Conservation (phyloP, 192 early-diverging fungal genomes). For the Coemansia sp. region DNA sequence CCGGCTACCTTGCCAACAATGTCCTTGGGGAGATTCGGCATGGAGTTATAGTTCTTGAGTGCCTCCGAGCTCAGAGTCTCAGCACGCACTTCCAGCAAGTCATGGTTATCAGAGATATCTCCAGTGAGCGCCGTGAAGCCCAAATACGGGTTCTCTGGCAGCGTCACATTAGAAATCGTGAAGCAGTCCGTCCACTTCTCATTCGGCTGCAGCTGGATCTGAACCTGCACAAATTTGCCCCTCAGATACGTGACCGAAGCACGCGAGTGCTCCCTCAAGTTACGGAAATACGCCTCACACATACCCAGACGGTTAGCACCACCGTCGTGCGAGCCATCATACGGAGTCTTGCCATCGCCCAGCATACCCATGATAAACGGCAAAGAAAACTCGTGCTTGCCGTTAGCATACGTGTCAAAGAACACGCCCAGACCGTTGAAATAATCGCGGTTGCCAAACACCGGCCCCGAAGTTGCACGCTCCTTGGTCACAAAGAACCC, state of each 20-base stretch:
- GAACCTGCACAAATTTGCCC: conserved; percentile 55
- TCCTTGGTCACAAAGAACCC: conserved; percentile 92
- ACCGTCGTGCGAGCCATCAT: conserved; percentile 86
- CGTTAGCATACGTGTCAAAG: conserved; percentile 95
- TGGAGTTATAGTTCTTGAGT: conserved; percentile 42
- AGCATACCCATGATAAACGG: conserved; percentile 93
- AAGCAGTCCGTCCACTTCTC: conserved; percentile 86
- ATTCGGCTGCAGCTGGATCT: conserved; percentile 56
- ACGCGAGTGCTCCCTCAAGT: conserved; percentile 59
- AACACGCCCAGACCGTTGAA: conserved; percentile 94
- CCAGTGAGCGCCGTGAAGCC: conserved; percentile 94
- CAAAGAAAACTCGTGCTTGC: conserved; percentile 65
- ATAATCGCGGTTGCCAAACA: conserved; percentile 85
- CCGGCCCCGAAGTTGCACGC: conserved; percentile 66
- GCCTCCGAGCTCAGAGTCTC: conserved; percentile 47
- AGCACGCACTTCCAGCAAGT: conserved; percentile 39
- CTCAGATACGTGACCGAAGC: conserved; percentile 76
- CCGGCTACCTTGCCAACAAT: conserved; percentile 3
- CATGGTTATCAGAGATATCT: conserved; percentile 75
- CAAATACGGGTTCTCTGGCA: conserved; percentile 78
- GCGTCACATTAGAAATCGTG: conserved; percentile 67
- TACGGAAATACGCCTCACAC: conserved; percentile 80
- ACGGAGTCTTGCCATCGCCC: conserved; percentile 85
- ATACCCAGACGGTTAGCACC: conserved; percentile 62
- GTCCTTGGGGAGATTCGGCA: conserved; percentile 12